Evolutionary conservation across 2,329 filamentous ascomycete genomes (phyloP), one percentile per base, ranked within the genome.

Genomic region (Epichloe bromicola): DNA sequence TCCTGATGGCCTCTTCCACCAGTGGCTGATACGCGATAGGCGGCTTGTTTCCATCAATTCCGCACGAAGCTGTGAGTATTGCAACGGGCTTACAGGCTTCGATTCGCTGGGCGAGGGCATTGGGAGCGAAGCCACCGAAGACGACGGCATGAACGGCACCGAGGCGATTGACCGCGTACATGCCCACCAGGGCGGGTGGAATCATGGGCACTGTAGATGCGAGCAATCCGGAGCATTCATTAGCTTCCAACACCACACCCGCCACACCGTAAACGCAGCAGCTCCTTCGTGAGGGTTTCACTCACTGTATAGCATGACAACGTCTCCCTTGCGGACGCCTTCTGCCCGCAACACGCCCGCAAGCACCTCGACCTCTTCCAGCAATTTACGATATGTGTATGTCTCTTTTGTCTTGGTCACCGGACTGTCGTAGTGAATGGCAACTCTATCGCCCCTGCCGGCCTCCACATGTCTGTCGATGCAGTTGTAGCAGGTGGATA

Each of bases 401-500:
- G 74, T 80, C 66, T 83, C 76, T 65, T 89, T 88, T 8, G 74
- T 75, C 2, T 75, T 74, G 1, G 87, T 88, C 10, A 95, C 89
- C 2, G 90, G 88, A 57, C 85, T 91, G 65, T 96, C 90, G 75
- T 86, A 96, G 59, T 86, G 80, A 52, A 97, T 85, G 20, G 90
- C 91, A 0, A 83, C 74, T 47, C 76, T 70, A 44, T 84, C 75
- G 14, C 89, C 89, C 57, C 83, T 74, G n/a, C 90, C 88, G 5
- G 79, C 80, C 37, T 78, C 70, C n/a, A 96, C 88, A 67, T 96
- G 90, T 14, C 90, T 77, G 67, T 95, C 89, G 14, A 96, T 72
- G 63, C 88, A 94, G 65, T 96, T 97, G 72, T 88, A 95, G 58
- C 86, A 88, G 0, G 88, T 95, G 39, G 86, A 93, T 58, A 97